Conservation (phyloP, 768 basidiomycete species). For the Mycena polygramma region DNA sequence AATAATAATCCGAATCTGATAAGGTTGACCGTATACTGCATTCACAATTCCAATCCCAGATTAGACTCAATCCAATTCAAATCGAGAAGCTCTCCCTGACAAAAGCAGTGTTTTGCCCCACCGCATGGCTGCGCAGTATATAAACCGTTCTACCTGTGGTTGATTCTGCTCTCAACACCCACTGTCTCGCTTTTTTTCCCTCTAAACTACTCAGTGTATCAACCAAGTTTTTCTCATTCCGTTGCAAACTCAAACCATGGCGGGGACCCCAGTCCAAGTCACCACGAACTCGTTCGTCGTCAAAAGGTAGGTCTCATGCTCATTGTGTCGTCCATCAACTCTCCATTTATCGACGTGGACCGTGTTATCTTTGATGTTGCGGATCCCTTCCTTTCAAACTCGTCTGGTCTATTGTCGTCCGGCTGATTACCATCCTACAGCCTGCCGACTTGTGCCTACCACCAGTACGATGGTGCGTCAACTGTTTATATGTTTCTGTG, state of each 20-base stretch:
- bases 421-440: conserved; percentile 15
- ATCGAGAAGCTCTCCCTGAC: conserved; percentile 4
- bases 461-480: conserved; percentile 36
- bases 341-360: background rate
- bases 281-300: conserved; percentile 33
- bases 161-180: conserved; percentile 8
- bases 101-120: background rate
- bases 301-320: conserved; percentile 17
- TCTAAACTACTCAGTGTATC: background rate
- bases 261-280: conserved; percentile 14
- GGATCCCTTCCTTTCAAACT: background rate
- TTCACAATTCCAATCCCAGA: background rate
- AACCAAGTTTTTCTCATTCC: background rate
- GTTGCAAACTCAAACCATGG: background rate
- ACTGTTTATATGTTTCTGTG: background rate
- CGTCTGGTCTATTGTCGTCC: background rate
- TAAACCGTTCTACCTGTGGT: background rate
- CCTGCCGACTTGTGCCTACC: conserved; percentile 25
- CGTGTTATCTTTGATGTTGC: too few species aligned
- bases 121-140: conserved; percentile 18
- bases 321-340: background rate
- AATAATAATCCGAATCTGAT: conserved; percentile 4
- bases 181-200: background rate
- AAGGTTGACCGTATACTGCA: background rate
- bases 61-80: conserved; percentile 3